Conservation (phyloP, 2,329 filamentous ascomycete species). For the Teratosphaeria nubilosa region DNA sequence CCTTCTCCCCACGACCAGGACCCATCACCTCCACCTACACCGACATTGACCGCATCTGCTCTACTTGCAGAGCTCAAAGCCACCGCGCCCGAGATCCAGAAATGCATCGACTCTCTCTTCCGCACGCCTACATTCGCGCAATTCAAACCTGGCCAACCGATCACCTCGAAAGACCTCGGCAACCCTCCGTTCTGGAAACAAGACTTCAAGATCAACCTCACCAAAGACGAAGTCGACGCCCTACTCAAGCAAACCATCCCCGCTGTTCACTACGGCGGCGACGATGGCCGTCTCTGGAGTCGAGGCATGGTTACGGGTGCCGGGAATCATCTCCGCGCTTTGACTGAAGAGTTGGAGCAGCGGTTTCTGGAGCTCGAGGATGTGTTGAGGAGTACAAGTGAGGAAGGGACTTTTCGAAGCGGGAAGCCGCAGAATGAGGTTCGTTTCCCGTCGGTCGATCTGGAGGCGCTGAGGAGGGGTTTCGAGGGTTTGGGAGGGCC, state of each 20-base stretch:
- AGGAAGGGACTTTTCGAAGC: constrained; percentile 18
- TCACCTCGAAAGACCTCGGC: constrained; percentile 19
- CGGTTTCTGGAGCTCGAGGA: constrained; percentile 60
- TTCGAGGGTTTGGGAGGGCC: constrained; percentile 11
- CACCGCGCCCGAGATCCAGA: constrained; percentile 22
- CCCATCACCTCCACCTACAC: constrained; percentile 24
- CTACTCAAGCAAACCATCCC: constrained; percentile 45
- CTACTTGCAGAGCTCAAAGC: constrained; percentile 23
- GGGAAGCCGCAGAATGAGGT: constrained; percentile 23
- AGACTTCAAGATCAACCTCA: constrained; percentile 23
- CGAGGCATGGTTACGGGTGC: constrained; percentile 65
- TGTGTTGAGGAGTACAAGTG: constrained; percentile 35
- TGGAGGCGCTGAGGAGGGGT: constrained; percentile 19
- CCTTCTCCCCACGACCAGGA: constrained; percentile 2
- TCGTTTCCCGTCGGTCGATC: constrained; percentile 22
- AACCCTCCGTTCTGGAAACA: constrained; percentile 18
- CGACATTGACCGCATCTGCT: constrained; percentile 22
- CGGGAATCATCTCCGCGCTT: constrained; percentile 64
- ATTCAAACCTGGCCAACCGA: constrained; percentile 20
- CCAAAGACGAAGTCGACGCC: constrained; percentile 33
- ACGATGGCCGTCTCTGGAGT: constrained; percentile 34
- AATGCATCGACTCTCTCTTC: constrained; percentile 25
- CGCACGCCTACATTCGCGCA: constrained; percentile 18
- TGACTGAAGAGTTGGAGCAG: constrained; percentile 59
- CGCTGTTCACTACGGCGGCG: constrained; percentile 34